A percentile compares a stretch with the other conserved stretches of the same genome.
Conservation (phyloP, 2,329 filamentous ascomycete genomes). For the Chrysoporthe austroafricana region DNA sequence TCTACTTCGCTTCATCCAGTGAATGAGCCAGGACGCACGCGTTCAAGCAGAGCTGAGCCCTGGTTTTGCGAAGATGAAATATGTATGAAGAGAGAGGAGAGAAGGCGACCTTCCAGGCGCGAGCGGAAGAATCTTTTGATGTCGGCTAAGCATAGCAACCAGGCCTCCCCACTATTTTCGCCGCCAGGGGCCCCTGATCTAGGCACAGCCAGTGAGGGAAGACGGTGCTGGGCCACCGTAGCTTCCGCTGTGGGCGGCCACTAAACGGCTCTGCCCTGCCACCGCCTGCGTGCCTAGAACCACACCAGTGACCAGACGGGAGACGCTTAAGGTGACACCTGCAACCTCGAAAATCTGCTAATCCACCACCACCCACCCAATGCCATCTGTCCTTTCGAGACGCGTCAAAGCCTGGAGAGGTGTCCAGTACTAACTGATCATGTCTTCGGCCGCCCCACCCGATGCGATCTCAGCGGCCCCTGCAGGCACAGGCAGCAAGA, state of each 20-base stretch:
- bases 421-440: constrained; percentile 28
- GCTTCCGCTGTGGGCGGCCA: constrained; percentile 7
- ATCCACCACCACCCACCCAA: constrained; percentile 15
- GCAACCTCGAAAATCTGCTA: not conserved
- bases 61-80: constrained; percentile 45
- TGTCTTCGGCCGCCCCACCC: constrained; percentile 30
- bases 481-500: constrained; percentile 26
- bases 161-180: constrained; percentile 4
- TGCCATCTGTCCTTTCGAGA: constrained; percentile 25
- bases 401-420: constrained; percentile 18
- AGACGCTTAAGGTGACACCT: not conserved
- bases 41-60: constrained; percentile 41
- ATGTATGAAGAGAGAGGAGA: constrained; percentile 52
- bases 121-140: constrained; percentile 6
- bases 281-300: constrained; percentile 7
- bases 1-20: constrained; percentile 27
- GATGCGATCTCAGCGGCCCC: constrained; percentile 23
- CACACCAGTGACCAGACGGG: constrained; percentile 15
- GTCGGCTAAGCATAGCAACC: not conserved
- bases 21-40: constrained; percentile 28
- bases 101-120: constrained; percentile 31
- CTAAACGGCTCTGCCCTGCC: not conserved
- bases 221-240: constrained; percentile 9
- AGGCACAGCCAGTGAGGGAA: constrained; percentile 4
- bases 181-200: not conserved